These are phyloP conservation scores for Lactifluus hygrophoroides DNA, from an alignment of 768 basidiomycete genomes.

Conservation along the genomic window DNA sequence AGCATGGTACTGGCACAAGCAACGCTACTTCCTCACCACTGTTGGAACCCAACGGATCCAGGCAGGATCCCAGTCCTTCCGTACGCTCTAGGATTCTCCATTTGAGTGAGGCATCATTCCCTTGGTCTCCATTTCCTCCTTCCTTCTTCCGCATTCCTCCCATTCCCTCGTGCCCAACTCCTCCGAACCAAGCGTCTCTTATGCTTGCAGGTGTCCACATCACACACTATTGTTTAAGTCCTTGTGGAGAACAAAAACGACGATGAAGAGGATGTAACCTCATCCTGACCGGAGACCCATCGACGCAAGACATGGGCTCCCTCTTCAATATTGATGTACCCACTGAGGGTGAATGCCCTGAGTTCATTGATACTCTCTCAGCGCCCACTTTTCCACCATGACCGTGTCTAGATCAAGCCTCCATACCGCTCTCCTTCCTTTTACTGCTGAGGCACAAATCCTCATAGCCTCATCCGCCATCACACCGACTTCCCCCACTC, in stretches of 20 bases:
- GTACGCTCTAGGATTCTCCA: slow-evolving; percentile 33
- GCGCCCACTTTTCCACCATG: slow-evolving; percentile 34
- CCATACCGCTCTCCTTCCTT: slow-evolving; percentile 3
- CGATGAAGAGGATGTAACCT: slow-evolving; percentile 20
- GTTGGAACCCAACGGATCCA: slow-evolving; percentile 1
- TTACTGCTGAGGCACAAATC: background rate
- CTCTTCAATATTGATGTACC: slow-evolving; percentile 67
- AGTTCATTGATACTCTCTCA: slow-evolving; percentile 40
- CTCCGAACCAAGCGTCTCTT: slow-evolving; percentile 5
- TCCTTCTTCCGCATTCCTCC: background rate
- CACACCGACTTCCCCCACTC: slow-evolving; percentile 9
- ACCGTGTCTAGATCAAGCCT: slow-evolving; percentile 12
- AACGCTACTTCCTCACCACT: slow-evolving; percentile 9
- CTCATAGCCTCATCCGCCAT: background rate
- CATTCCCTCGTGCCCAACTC: slow-evolving; percentile 5
- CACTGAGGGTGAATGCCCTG: slow-evolving; percentile 26
- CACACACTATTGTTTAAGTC: slow-evolving; percentile 1
- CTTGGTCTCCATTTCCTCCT: too few species aligned
- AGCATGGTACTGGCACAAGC: slow-evolving; percentile 1
- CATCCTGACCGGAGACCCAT: slow-evolving; percentile 1
- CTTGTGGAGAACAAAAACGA: slow-evolving; percentile 9
- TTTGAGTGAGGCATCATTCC: slow-evolving; percentile 25
- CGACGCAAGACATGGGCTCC: slow-evolving; percentile 28
- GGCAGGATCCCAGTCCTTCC: slow-evolving; percentile 24
- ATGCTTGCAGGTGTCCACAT: background rate